Base-by-base conservation (phyloP, 2,329 filamentous ascomycete genomes). In the Ophiostoma perfectum region DNA sequence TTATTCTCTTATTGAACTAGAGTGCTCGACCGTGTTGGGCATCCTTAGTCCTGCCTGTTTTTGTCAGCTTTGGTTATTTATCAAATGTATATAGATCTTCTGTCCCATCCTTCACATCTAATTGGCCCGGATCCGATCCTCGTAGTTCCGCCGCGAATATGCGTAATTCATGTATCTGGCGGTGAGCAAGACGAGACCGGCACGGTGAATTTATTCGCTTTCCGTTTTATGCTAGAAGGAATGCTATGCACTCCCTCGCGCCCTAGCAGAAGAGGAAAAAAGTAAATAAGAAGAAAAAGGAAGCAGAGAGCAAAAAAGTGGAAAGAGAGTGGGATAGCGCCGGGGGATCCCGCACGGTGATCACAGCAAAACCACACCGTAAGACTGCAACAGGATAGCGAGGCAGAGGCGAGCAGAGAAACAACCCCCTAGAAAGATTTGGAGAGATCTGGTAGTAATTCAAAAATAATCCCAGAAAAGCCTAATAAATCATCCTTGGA, bases 201-300 rank as follows among this genome's bases (percentile, higher is more conserved):
- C 2, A 55, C 1, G n/a, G 49, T 27, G 27, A 27, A 27, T 27
- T 27, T 27, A 27, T 27, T 27, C 27, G 27, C 27, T 27, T 27
- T 27, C 27, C 27, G 27, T 27, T 27, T 18, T 36, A 55, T 16
- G n/a, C 14, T n/a, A 52, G 7, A 52, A 52, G 6, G n/a, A 52
- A 27, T 27, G 27, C 27, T 27, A 27, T 27, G 27, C 27, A 27
- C 27, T 27, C 27, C 27, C 27, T 27, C 27, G 27, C 27, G 1
- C 27, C 27, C 27, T 52, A 55, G n/a, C 49, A n/a, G 16, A 8
- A 16, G 49, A 38, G 16, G 16, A 44, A 18, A n/a, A 42, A 41
- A 41, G 5, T 36, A 64, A 55, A 44, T 4, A 49, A 67, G 11
- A 49, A 64, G 42, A n/a, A 49, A 58, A 42, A 68, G n/a, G 3